A percentile compares a stretch with the other conserved stretches of the same genome.
phyloP scores from a whole-genome alignment of 2,329 filamentous ascomycete genomes.

The Pseudomassariella vexata region DNA sequence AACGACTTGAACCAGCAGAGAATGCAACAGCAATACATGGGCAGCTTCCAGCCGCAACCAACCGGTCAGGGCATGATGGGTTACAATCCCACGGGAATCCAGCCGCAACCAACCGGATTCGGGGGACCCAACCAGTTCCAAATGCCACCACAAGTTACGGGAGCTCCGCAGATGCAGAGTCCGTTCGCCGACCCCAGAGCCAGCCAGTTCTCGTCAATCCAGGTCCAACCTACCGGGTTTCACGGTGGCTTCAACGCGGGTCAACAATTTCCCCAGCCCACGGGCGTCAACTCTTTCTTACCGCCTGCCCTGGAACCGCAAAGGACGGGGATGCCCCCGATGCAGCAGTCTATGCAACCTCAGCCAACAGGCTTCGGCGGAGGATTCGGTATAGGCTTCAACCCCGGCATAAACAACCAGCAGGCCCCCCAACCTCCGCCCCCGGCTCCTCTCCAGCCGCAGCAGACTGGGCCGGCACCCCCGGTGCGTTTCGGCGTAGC shows the following conservation, averaged over 20 bases:
- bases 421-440: slow-evolving; percentile 52
- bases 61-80: slow-evolving; percentile 31
- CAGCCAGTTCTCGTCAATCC: slow-evolving; percentile 41
- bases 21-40: slow-evolving; percentile 53
- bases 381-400: slow-evolving; percentile 34
- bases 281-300: slow-evolving; percentile 52
- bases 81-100: slow-evolving; percentile 31
- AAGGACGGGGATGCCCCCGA: slow-evolving; percentile 43
- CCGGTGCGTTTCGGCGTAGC: slow-evolving; percentile 83
- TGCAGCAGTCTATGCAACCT: slow-evolving; percentile 33
- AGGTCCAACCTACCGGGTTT: slow-evolving; percentile 62
- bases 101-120: slow-evolving; percentile 30
- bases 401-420: slow-evolving; percentile 42
- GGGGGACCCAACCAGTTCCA: slow-evolving; percentile 33
- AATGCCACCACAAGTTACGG: slow-evolving; percentile 35
- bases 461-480: slow-evolving; percentile 81
- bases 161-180: slow-evolving; percentile 33
- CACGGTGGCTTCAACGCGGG: slow-evolving; percentile 28
- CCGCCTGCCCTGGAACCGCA: slow-evolving; percentile 57
- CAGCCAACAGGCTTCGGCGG: slow-evolving; percentile 47
- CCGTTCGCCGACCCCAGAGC: slow-evolving; percentile 33
- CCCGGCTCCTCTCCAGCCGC: slow-evolving; percentile 61
- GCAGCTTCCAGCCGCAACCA: slow-evolving; percentile 32
- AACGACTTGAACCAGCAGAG: slow-evolving; percentile 65
- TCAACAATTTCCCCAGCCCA: slow-evolving; percentile 40